Evolutionary conservation across 108 stramenopile species (phyloP).

Genomic region (Cyclotella cryptica): DNA sequence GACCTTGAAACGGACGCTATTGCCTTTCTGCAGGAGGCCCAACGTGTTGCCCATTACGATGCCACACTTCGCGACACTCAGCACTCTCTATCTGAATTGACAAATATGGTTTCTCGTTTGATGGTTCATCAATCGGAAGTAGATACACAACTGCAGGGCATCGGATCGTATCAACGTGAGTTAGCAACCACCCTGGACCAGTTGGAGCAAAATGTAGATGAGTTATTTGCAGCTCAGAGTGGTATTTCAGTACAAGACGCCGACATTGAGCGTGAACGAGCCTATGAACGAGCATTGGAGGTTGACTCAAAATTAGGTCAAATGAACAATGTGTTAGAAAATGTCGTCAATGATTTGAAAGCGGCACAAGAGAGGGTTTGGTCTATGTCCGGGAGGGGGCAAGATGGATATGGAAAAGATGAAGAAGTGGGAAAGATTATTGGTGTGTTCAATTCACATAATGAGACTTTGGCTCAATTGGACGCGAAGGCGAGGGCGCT

Average conservation of each 20-base stretch:
- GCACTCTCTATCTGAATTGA: slow-evolving; percentile 63
- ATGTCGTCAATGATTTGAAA: slow-evolving; percentile 57
- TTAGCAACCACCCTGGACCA: slow-evolving; percentile 61
- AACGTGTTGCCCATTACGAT: slow-evolving; percentile 81
- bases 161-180: slow-evolving; percentile 73
- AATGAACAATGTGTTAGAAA: slow-evolving; percentile 52
- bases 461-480: slow-evolving; percentile 70
- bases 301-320: slow-evolving; percentile 59
- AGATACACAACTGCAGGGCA: slow-evolving; percentile 59
- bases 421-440: slow-evolving; percentile 62
- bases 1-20: slow-evolving; percentile 80
- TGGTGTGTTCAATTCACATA: slow-evolving; percentile 73
- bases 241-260: slow-evolving; percentile 70
- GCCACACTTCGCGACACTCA: slow-evolving; percentile 77
- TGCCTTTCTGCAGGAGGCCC: slow-evolving; percentile 73
- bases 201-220: slow-evolving; percentile 75
- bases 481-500: slow-evolving; percentile 65
- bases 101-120: slow-evolving; percentile 59
- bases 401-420: slow-evolving; percentile 22
- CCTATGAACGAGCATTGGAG: slow-evolving; percentile 64
- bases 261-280: slow-evolving; percentile 74
- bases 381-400: slow-evolving; percentile 30
- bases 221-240: slow-evolving; percentile 69
- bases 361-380: slow-evolving; percentile 59
- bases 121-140: slow-evolving; percentile 74